Percentiles rank a stretch among this genome's conserved stretches.
phyloP scores from a whole-genome alignment of 495 filamentous ascomycete species.

The Xylaria grammica region DNA sequence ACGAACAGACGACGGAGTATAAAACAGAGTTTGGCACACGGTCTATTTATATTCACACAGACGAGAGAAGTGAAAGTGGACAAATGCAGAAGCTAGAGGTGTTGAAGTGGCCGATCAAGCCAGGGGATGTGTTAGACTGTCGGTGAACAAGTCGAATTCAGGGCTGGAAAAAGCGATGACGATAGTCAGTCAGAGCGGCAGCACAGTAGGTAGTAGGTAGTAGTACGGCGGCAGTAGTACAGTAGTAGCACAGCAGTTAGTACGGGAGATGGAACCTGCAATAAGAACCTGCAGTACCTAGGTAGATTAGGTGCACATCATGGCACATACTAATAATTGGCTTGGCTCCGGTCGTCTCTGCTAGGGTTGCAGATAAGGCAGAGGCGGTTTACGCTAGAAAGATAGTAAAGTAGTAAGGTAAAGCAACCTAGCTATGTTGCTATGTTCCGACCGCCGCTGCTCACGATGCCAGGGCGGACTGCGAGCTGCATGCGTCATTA shows the following conservation, averaged over 20 bases:
- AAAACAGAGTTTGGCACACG: background rate
- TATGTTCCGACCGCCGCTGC: slow-evolving; percentile 14
- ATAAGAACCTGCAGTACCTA: background rate
- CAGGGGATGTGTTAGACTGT: background rate
- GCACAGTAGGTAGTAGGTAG: no score
- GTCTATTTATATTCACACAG: background rate
- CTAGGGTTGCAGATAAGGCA: background rate
- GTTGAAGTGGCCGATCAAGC: background rate
- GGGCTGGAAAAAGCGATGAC: slow-evolving; percentile 5
- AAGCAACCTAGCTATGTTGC: background rate
- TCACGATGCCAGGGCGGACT: slow-evolving; percentile 9
- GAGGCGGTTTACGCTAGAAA: background rate
- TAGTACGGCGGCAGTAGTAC: no score
- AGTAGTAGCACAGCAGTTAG: no score
- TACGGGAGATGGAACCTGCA: background rate
- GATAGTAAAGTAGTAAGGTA: background rate
- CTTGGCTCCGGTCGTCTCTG: background rate
- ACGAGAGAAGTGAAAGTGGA: background rate
- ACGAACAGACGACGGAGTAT: background rate
- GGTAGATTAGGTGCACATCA: slow-evolving; percentile 9
- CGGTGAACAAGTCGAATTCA: slow-evolving; percentile 6
- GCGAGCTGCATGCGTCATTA: slow-evolving; percentile 21
- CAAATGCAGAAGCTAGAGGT: background rate
- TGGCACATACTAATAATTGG: background rate
- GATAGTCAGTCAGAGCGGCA: no score